A percentile compares a stretch with the other conserved stretches of the same genome.
Conservation (phyloP, 106 monocot species). For the Dioscorea dumetorum region DNA sequence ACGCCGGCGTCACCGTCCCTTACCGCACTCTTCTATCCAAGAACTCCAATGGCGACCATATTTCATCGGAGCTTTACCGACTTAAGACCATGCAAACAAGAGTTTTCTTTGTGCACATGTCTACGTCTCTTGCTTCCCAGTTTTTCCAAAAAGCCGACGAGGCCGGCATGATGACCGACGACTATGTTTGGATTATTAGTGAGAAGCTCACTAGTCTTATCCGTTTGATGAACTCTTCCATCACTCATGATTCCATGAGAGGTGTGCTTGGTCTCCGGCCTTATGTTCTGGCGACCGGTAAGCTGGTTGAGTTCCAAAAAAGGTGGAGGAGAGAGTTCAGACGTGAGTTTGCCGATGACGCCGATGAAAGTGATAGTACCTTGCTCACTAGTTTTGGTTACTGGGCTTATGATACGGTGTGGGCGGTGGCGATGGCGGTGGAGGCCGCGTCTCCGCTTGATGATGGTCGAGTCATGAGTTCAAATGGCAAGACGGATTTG, state of each 20-base stretch:
- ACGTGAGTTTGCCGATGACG: not conserved
- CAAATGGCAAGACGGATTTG: no score
- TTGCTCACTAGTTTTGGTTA: not conserved
- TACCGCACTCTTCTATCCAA: conserved; percentile 17
- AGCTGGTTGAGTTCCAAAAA: conserved; percentile 12
- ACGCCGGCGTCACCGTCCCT: conserved; percentile 10
- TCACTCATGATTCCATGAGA: conserved; percentile 22
- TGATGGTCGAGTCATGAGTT: no score
- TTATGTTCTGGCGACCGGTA: conserved; percentile 15
- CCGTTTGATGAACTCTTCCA: conserved; percentile 8
- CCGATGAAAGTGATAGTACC: not conserved
- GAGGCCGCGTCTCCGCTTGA: conserved; percentile 6
- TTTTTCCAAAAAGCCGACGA: conserved; percentile 23
- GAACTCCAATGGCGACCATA: conserved; percentile 12
- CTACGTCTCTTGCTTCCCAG: conserved; percentile 11
- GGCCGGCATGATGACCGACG: conserved; percentile 46
- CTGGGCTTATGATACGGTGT: conserved; percentile 15
- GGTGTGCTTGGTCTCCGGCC: conserved; percentile 47
- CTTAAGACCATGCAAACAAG: conserved; percentile 37
- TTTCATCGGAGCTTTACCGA: conserved; percentile 17
- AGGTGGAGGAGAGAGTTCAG: conserved; percentile 39
- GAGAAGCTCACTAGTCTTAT: conserved; percentile 27
- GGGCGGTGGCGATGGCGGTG: conserved; percentile 21
- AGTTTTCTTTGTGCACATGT: conserved; percentile 65
- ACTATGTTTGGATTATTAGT: conserved; percentile 56